phyloP scores from a whole-genome alignment of 2,329 filamentous ascomycete genomes.

The Trichoderma guizhouense region DNA sequence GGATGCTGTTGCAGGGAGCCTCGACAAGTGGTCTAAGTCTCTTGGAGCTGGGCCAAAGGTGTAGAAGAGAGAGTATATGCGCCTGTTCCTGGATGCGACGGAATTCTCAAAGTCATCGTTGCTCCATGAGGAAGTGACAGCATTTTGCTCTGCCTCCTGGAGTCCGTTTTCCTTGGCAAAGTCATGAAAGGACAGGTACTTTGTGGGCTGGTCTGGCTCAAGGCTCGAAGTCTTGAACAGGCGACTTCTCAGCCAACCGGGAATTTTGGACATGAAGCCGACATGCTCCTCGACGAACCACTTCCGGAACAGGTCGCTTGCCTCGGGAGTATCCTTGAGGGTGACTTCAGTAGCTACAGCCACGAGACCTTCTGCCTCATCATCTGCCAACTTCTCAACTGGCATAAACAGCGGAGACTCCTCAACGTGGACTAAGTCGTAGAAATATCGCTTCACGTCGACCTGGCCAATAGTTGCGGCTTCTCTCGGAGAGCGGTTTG shows the following conservation, averaged over 20 bases:
- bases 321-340: conserved; percentile 47
- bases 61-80: conserved; percentile 71
- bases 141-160: conserved; percentile 59
- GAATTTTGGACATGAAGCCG: conserved; percentile 66
- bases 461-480: conserved; percentile 53
- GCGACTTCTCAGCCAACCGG: conserved; percentile 74
- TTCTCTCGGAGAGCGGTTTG: conserved; percentile 52
- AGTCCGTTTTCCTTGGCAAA: conserved; percentile 66
- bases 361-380: conserved; percentile 57
- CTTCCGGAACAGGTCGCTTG: conserved; percentile 53
- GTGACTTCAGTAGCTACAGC: conserved; percentile 61
- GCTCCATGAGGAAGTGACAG: conserved; percentile 55
- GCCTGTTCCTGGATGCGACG: conserved; percentile 54
- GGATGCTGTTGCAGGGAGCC: conserved; percentile 43
- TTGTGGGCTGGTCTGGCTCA: conserved; percentile 49
- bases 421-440: conserved; percentile 59
- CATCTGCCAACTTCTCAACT: conserved; percentile 57
- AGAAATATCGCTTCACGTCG: conserved; percentile 67
- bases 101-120: conserved; percentile 57
- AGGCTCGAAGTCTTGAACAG: conserved; percentile 65
- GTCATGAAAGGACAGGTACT: conserved; percentile 68
- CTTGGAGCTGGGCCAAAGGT: conserved; percentile 73
- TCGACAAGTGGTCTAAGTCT: conserved; percentile 58
- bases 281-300: conserved; percentile 78
- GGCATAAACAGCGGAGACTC: conserved; percentile 55